Evolutionary conservation across 176 grass and related monocot species (phyloP).

Genomic region (Canna indica): DNA sequence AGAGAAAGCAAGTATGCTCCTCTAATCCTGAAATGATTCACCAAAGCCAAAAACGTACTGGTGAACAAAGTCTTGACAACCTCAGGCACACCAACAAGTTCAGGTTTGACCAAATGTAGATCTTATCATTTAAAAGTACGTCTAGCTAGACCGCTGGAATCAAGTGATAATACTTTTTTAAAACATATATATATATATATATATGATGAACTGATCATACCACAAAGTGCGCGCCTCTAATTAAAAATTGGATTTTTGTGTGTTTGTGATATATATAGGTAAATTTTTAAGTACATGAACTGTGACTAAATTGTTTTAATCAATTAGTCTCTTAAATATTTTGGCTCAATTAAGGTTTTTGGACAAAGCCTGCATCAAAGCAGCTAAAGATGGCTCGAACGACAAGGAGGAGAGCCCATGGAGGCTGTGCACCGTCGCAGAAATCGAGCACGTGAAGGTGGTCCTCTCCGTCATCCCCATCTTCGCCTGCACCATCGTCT

Average conservation of each 20-base stretch:
- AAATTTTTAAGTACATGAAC: too few species aligned
- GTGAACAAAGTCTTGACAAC: not conserved
- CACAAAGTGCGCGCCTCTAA: too few species aligned
- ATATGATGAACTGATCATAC: too few species aligned
- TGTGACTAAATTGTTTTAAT: too few species aligned
- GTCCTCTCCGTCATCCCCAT: constrained; percentile 70
- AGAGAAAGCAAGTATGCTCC: constrained; percentile 13
- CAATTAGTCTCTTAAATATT: too few species aligned
- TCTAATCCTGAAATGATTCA: not conserved
- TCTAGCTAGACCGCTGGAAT: too few species aligned
- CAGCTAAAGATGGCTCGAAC: not conserved
- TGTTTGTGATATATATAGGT: too few species aligned
- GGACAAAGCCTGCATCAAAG: constrained; percentile 8
- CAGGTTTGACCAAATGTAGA: not conserved
- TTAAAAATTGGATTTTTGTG: too few species aligned
- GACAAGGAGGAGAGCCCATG: constrained; percentile 39
- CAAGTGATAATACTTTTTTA: too few species aligned
- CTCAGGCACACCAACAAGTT: not conserved
- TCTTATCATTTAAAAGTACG: not conserved
- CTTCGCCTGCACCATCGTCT: constrained; percentile 78
- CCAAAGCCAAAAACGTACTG: not conserved
- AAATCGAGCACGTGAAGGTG: constrained; percentile 77
- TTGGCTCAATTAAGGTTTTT: not conserved
- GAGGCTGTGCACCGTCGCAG: constrained; percentile 45
- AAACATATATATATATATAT: too few species aligned